Conservation (phyloP, 2,329 filamentous ascomycete species). For the Aspergillus sp. region DNA sequence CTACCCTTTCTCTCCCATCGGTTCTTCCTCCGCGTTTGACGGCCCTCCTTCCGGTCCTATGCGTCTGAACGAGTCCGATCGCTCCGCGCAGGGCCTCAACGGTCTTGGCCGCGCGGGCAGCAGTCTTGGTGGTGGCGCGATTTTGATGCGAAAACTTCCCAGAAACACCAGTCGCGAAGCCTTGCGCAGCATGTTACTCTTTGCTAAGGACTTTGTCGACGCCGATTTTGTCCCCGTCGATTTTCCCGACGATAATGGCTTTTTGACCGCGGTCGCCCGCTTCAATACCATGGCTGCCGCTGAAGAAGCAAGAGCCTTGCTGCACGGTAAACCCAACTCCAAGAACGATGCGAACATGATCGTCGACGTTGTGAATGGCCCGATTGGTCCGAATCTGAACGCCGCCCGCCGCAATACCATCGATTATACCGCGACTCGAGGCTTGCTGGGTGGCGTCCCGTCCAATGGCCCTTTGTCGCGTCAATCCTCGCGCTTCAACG, state of each 20-base stretch:
- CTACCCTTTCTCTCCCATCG: constrained; percentile 33
- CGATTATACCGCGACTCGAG: constrained; percentile 37
- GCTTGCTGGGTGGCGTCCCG: constrained; percentile 24
- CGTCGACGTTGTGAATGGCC: constrained; percentile 45
- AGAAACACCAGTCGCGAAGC: constrained; percentile 51
- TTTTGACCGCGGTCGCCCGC: constrained; percentile 50
- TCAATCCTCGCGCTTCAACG: constrained; percentile 53
- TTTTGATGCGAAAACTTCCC: constrained; percentile 54
- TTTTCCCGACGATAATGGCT: constrained; percentile 50
- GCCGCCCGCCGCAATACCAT: constrained; percentile 44
- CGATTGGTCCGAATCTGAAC: constrained; percentile 24
- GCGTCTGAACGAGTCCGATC: constrained; percentile 29
- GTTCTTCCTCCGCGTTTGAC: constrained; percentile 30
- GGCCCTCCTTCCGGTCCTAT: constrained; percentile 22
- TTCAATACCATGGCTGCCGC: constrained; percentile 52
- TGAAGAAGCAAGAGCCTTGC: constrained; percentile 50
- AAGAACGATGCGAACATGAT: constrained; percentile 53
- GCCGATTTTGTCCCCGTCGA: constrained; percentile 49
- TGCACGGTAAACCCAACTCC: constrained; percentile 56
- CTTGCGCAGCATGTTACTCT: constrained; percentile 56
- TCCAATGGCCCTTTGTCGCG: constrained; percentile 38
- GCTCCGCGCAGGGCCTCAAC: constrained; percentile 28
- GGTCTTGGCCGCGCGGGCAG: constrained; percentile 24
- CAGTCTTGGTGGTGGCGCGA: constrained; percentile 29
- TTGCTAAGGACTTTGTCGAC: constrained; percentile 55